Conservation (phyloP, 1,139 yeast species). For the Protomyces macrosporus region DNA sequence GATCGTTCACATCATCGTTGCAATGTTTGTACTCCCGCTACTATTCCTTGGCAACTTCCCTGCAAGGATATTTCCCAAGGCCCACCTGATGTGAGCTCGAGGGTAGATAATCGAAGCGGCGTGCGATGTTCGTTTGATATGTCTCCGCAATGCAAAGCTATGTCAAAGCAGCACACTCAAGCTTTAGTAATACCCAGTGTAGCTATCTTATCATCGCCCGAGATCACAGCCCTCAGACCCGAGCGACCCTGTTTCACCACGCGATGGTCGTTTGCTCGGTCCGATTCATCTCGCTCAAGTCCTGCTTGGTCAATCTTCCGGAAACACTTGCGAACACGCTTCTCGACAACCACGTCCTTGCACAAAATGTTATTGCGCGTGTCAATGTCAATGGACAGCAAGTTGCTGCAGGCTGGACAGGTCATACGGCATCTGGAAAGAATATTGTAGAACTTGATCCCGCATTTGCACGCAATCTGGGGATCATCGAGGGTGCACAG, state of each 20-base stretch:
- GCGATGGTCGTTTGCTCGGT: constrained; percentile 31
- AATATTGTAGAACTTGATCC: constrained; percentile 51
- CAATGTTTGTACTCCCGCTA: too few relatives aligned
- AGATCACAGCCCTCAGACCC: too few relatives aligned
- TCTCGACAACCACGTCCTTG: constrained; percentile 50
- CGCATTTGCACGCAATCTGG: constrained; percentile 46
- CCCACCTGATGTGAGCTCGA: too few relatives aligned
- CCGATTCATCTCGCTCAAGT: constrained; percentile 42
- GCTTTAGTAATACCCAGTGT: too few relatives aligned
- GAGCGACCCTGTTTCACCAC: not conserved
- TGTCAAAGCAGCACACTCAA: too few relatives aligned
- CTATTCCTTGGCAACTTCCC: too few relatives aligned
- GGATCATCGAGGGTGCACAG: constrained; percentile 45
- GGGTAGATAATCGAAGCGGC: too few relatives aligned
- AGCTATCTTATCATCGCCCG: too few relatives aligned
- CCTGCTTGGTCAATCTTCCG: constrained; percentile 60
- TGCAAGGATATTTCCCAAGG: too few relatives aligned
- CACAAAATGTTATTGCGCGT: constrained; percentile 60
- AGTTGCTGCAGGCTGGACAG: constrained; percentile 76
- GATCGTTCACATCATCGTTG: too few relatives aligned
- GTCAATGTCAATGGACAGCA: constrained; percentile 39
- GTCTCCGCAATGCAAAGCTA: too few relatives aligned
- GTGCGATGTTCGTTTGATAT: too few relatives aligned
- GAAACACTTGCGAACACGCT: constrained; percentile 47
- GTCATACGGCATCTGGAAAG: constrained; percentile 47